Evolutionary conservation across 148 eudicot genomes (phyloP), one percentile per base, ranked within the genome.

Genomic region (Spergularia bocconei): DNA sequence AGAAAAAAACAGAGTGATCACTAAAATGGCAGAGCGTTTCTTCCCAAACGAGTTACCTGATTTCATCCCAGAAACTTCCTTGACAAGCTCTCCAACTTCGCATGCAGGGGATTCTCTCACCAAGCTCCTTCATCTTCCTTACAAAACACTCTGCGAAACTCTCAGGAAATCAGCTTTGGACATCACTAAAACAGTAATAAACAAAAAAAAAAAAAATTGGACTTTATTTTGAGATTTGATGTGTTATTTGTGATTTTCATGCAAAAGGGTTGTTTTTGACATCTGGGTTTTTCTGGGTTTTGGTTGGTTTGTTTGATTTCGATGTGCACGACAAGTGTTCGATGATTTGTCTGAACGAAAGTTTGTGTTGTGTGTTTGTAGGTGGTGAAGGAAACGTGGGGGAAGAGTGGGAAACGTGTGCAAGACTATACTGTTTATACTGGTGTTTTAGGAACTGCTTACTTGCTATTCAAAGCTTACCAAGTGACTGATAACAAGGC

Each of bases 381-480:
- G 98, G 89, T 91, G 78, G 93, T 89, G 83, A 88, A 75, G 79
- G 90, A 93, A 85, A 91, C 93, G 11, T 91, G 98, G 96, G 75
- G 68, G 17, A 75, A 54, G 36, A 72, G 79, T 67, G 83, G 90
- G 71, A 81, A 84, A 48, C 80, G 84, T 5, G 87, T 86, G 63
- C 80, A 78, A 36, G 98, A 93, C 73, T 89, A 82, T 76, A 86
- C 87, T 17, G 69, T 93, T 19, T 93, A 93, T 47, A 87, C 98
- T 14, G 98, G 98, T 58, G 89, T 87, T 75, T 77, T 93, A 14
- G 98, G 98, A 54, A 91, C 94, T 74, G 98, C 98, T 65, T 91
- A 83, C 62, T 77, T 89, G 81, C 82, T 91, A 15, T 86, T 89
- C 55, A 89, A 84, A 87, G 82, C 97, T 65, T 93, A 87, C 75